These are phyloP conservation scores for Fonsecaea erecta DNA, from an alignment of 2,329 filamentous ascomycete genomes.

Conservation along the genomic window DNA sequence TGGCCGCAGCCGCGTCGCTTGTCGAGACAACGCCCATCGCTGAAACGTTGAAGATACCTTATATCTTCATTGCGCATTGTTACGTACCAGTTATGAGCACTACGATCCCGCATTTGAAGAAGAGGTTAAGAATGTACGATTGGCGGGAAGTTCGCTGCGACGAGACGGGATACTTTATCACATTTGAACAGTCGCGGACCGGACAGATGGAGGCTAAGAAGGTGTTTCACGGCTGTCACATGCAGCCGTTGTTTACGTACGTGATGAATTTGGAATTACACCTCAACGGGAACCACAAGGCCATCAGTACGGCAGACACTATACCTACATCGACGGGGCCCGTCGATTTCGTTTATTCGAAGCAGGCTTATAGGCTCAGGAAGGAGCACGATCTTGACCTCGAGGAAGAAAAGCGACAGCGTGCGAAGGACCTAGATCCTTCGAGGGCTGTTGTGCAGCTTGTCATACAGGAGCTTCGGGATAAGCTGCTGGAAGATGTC, in stretches of 20 bases:
- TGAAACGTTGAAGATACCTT: slow-evolving; percentile 75
- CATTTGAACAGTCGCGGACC: slow-evolving; percentile 78
- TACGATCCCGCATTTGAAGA: slow-evolving; percentile 88
- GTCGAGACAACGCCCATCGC: slow-evolving; percentile 71
- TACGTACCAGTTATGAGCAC: slow-evolving; percentile 85
- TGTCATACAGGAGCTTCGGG: slow-evolving; percentile 77
- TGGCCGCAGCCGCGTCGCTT: slow-evolving; percentile 38
- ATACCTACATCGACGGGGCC: slow-evolving; percentile 26
- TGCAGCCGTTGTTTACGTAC: slow-evolving; percentile 87
- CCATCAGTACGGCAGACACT: slow-evolving; percentile 54
- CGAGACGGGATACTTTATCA: slow-evolving; percentile 83
- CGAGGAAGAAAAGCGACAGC: slow-evolving; percentile 86
- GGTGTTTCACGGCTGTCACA: slow-evolving; percentile 78
- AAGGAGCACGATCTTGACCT: slow-evolving; percentile 80
- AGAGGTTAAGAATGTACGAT: slow-evolving; percentile 79
- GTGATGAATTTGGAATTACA: slow-evolving; percentile 88
- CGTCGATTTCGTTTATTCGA: slow-evolving; percentile 33
- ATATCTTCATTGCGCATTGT: slow-evolving; percentile 84
- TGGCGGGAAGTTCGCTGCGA: slow-evolving; percentile 85
- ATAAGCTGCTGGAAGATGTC: slow-evolving; percentile 87
- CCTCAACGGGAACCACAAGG: slow-evolving; percentile 67
- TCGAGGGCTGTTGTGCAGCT: slow-evolving; percentile 79
- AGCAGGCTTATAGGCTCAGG: slow-evolving; percentile 54
- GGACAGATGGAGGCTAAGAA: slow-evolving; percentile 81
- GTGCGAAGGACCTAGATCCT: slow-evolving; percentile 89